Evolutionary conservation across 192 early-diverging fungal genomes (phyloP), one percentile per base, ranked within the genome.

Genomic region (Mortierella claussenii): DNA sequence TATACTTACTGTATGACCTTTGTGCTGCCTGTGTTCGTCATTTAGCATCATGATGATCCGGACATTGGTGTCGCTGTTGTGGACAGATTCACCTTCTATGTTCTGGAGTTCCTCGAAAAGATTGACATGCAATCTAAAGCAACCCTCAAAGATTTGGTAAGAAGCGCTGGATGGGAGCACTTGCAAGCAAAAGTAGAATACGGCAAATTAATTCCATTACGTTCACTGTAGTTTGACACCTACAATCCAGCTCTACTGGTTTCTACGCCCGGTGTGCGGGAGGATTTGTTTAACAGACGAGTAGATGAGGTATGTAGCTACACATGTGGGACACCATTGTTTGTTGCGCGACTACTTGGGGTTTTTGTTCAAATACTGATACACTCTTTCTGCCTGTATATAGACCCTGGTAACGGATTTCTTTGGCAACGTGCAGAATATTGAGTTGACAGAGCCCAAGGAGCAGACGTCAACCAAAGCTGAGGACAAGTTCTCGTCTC

Each of bases 1-100:
- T n/a, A n/a, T n/a, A n/a, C n/a, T n/a, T n/a, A n/a, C n/a, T 60
- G 42, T n/a, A 33, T 60, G 24, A 31, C 18, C 31, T 34, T 37
- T 31, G 24, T 2, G 13, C 27, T 23, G 13, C 28, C 24, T 51
- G 13, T 7, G 30, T 7, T 13, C 23, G 0, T 37, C 37, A 34
- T 45, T 23, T 65, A 89, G 83, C 92, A 96, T 75, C 93, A 95
- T 60, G 82, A 86, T 37, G 98, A 99, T 81, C 80, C 80, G 23
- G 98, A 99, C 43, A 89, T 99, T 61, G 98, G 98, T 11, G 96
- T 97, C 0, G 93, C 95, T 21, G 97, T 99, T 4, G 97, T 99
- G 79, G 98, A 99, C 78, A 90, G 98, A 31, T 99, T 92, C 68
- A 99, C 98, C 0, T 98, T 97, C 69, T 97, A 94, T 68, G 95